Conservation (phyloP, 164 flowering plant genomes). For the Umbilicus rupestris region DNA sequence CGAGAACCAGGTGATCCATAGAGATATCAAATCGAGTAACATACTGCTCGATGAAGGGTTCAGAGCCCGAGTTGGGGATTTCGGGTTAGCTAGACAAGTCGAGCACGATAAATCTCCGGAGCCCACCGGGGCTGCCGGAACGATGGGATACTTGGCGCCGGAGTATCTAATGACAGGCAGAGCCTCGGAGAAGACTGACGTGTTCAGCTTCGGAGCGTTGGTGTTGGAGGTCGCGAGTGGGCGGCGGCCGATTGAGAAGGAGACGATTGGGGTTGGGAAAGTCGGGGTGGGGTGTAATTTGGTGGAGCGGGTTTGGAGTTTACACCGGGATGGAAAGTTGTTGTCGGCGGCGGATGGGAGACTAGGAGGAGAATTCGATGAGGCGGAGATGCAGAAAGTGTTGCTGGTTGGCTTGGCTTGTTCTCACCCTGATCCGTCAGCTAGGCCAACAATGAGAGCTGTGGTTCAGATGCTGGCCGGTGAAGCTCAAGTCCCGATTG, state of each 20-base stretch:
- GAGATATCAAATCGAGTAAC: constrained; percentile 85
- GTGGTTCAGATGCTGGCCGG: constrained; percentile 4
- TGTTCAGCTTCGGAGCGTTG: constrained; percentile 82
- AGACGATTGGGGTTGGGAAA: constrained; percentile 16
- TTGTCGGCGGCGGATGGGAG: constrained; percentile 49
- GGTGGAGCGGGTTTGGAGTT: constrained; percentile 89
- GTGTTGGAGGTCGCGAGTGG: constrained; percentile 78
- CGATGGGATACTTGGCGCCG: constrained; percentile 90
- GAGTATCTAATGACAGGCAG: constrained; percentile 68
- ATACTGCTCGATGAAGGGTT: constrained; percentile 75
- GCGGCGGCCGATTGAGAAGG: constrained; percentile 65
- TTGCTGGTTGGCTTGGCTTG: constrained; percentile 70
- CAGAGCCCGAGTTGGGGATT: constrained; percentile 77
- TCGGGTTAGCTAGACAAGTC: constrained; percentile 62
- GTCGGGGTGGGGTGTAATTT: constrained; percentile 29
- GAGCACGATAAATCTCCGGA: constrained; percentile 80
- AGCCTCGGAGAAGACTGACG: constrained; percentile 83
- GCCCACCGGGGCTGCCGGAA: constrained; percentile 75
- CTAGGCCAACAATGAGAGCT: constrained; percentile 3
- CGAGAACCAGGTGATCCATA: constrained; percentile 81
- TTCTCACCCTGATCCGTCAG: constrained; percentile 52
- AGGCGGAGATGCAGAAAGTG: constrained; percentile 56
- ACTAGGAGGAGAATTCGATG: constrained; percentile 43
- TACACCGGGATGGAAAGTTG: constrained; percentile 52
- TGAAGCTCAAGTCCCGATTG: constrained; percentile 2